Evolutionary conservation across 2,329 filamentous ascomycete genomes (phyloP).

Genomic region (Apiospora phragmitis): DNA sequence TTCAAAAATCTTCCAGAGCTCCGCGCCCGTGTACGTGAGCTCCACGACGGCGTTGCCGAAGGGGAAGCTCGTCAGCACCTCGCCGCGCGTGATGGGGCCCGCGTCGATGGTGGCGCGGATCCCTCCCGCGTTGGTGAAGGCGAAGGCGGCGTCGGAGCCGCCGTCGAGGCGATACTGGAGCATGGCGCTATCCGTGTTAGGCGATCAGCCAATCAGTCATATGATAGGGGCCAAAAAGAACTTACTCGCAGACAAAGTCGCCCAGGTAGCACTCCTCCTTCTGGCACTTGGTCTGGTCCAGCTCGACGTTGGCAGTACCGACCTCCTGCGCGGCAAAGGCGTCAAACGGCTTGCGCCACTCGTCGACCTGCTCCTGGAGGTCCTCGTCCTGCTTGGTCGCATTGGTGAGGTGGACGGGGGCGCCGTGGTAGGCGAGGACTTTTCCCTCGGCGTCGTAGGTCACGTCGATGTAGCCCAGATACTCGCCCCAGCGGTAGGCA

Average conservation of each 20-base stretch:
- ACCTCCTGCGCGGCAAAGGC: conserved; percentile 58
- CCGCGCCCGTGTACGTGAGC: conserved; percentile 50
- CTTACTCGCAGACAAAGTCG: conserved; percentile 53
- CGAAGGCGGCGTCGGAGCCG: conserved; percentile 50
- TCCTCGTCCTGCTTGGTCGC: conserved; percentile 55
- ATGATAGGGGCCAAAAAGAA: not conserved
- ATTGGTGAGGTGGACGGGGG: conserved; percentile 65
- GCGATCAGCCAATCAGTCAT: no score
- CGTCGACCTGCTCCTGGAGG: conserved; percentile 58
- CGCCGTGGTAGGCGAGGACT: conserved; percentile 63
- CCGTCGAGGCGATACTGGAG: conserved; percentile 57
- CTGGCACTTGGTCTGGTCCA: conserved; percentile 62
- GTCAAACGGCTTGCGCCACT: conserved; percentile 63
- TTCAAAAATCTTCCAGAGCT: conserved; percentile 59
- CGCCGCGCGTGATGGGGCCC: conserved; percentile 62
- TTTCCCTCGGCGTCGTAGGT: conserved; percentile 62
- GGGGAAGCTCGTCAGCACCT: conserved; percentile 64
- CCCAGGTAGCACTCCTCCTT: conserved; percentile 58
- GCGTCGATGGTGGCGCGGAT: conserved; percentile 63
- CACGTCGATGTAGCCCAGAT: conserved; percentile 67
- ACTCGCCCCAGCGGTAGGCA: conserved; percentile 68
- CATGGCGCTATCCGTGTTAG: conserved; percentile 50
- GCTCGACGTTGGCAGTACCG: conserved; percentile 52
- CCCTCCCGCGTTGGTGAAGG: conserved; percentile 64
- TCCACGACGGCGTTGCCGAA: conserved; percentile 67